Evolutionary conservation across 768 basidiomycete species (phyloP).

Genomic region (Lepiota brunneoincarnata): DNA sequence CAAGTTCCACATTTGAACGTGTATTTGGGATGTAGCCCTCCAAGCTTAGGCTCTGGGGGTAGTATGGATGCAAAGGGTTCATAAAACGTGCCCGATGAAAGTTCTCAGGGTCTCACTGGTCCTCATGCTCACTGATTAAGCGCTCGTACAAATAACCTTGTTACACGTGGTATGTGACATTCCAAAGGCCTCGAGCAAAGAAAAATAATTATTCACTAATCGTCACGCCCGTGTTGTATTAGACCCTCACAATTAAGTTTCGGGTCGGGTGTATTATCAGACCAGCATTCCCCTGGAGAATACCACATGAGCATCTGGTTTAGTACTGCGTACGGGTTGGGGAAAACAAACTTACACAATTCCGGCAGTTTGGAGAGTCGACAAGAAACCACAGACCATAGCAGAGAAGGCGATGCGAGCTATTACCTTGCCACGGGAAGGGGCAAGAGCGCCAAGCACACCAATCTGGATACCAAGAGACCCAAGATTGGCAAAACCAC

Average conservation of each 20-base stretch:
- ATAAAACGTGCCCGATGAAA: not conserved
- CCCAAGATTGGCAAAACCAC: constrained; percentile 88
- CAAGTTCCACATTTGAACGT: constrained; percentile 3
- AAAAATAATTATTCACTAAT: too few species aligned
- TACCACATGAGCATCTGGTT: constrained; percentile 5
- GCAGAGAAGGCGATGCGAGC: constrained; percentile 60
- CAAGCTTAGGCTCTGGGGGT: constrained; percentile 5
- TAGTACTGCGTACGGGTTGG: too few species aligned
- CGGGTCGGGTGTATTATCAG: constrained; percentile 16
- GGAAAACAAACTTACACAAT: constrained; percentile 28
- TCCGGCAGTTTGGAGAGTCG: constrained; percentile 34
- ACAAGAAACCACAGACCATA: constrained; percentile 29
- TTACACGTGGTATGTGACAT: too few species aligned
- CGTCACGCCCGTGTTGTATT: too few species aligned
- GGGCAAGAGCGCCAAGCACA: constrained; percentile 44
- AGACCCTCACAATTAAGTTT: too few species aligned
- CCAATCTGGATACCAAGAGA: constrained; percentile 80
- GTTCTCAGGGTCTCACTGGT: not conserved
- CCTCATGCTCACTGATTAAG: too few species aligned
- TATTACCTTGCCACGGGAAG: constrained; percentile 65
- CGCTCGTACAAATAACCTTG: too few species aligned
- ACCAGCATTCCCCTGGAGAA: constrained; percentile 44
- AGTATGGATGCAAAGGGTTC: constrained; percentile 9
- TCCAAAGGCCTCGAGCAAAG: too few species aligned
- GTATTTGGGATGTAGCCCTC: constrained; percentile 9